These are phyloP conservation scores for Colletotrichum orchidophilum DNA, from an alignment of 2,329 filamentous ascomycete genomes.

Conservation along the genomic window DNA sequence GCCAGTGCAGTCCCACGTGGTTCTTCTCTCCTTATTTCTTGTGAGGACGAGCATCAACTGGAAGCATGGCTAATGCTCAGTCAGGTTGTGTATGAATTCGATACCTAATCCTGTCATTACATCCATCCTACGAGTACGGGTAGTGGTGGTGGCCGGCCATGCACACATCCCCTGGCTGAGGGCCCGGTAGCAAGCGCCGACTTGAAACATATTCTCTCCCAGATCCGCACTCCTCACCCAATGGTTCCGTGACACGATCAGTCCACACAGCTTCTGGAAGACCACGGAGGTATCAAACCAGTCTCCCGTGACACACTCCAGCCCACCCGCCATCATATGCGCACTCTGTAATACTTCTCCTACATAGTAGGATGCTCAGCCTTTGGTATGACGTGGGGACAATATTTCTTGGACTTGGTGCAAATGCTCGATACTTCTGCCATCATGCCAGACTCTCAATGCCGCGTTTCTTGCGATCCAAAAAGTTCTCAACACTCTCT, in stretches of 20 bases:
- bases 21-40: not conserved
- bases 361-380: not conserved
- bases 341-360: not conserved
- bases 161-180: not conserved
- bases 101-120: not conserved
- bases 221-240: constrained; percentile 23
- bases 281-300: constrained; percentile 22
- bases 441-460: not conserved
- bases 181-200: constrained; percentile 5
- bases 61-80: not conserved
- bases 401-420: not conserved
- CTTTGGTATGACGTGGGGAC: not conserved
- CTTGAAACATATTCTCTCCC: constrained; percentile 29
- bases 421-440: not conserved
- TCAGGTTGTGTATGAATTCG: not conserved
- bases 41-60: too few species aligned
- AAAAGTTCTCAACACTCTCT: constrained; percentile 1
- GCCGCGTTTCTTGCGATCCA: not conserved
- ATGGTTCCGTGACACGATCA: constrained; percentile 15
- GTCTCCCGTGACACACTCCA: constrained; percentile 28
- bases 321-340: not conserved
- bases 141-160: not conserved
- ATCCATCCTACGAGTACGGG: not conserved
- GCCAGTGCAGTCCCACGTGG: not conserved
- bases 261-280: constrained; percentile 27